Conservation (phyloP, 805 yeast genomes). For the Dipodascus geniculatus region DNA sequence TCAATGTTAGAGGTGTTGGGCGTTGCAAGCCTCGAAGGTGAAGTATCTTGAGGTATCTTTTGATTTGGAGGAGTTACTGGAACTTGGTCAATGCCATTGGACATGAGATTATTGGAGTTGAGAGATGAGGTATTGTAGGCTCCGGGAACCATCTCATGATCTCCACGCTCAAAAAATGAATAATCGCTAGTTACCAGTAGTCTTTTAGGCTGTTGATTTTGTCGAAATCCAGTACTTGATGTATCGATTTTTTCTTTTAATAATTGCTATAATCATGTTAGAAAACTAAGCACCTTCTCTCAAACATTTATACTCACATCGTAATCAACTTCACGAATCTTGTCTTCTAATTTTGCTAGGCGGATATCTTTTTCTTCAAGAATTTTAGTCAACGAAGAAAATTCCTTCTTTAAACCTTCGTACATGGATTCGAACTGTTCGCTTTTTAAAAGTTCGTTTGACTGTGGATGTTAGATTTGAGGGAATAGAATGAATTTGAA, state of each 20-base stretch:
- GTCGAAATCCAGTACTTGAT: neutral
- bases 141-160: neutral
- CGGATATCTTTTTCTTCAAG: neutral
- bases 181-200: neutral
- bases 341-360: neutral
- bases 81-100: neutral
- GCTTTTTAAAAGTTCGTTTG: neutral
- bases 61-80: constrained; percentile 1
- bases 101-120: neutral
- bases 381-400: neutral
- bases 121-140: neutral
- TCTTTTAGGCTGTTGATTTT: neutral
- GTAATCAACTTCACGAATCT: neutral
- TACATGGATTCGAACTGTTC: neutral
- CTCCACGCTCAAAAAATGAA: neutral
- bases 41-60: neutral
- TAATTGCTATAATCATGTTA: neutral
- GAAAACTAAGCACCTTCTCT: neutral
- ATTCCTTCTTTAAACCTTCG: neutral
- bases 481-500: neutral
- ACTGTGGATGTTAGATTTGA: neutral
- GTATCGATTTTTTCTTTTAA: neutral
- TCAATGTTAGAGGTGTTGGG: neutral
- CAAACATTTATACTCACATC: neutral
- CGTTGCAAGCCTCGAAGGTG: neutral